These are phyloP conservation scores for Phytophthora vignae DNA, from an alignment of 352 stramenopile species.

Conservation along the genomic window DNA sequence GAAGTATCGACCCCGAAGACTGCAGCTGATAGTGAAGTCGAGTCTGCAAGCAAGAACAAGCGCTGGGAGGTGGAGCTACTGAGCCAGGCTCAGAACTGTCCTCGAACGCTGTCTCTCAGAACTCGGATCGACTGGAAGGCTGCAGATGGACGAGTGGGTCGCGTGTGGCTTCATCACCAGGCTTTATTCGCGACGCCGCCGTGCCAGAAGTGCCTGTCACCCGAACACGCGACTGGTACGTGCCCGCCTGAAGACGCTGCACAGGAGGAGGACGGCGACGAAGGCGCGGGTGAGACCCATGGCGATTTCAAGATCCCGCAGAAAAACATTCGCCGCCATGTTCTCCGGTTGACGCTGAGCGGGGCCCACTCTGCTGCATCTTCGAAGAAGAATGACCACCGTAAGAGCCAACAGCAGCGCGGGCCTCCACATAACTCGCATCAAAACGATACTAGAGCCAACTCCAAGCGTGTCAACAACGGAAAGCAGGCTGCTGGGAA, in stretches of 20 bases:
- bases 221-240: slow-evolving; percentile 32
- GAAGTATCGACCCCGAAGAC: slow-evolving; percentile 9
- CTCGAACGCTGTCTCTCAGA: slow-evolving; percentile 34
- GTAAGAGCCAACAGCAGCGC: slow-evolving; percentile 32
- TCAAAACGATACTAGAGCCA: slow-evolving; percentile 8
- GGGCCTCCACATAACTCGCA: slow-evolving; percentile 2
- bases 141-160: slow-evolving; percentile 25
- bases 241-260: slow-evolving; percentile 16
- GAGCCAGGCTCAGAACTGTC: slow-evolving; percentile 38
- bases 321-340: slow-evolving; percentile 31
- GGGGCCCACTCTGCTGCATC: slow-evolving; percentile 7
- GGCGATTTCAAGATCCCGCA: slow-evolving; percentile 5
- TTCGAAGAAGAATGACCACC: slow-evolving; percentile 28
- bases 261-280: slow-evolving; percentile 2
- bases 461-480: slow-evolving; percentile 12
- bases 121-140: slow-evolving; percentile 56
- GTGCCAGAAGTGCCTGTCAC: slow-evolving; percentile 46
- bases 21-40: not conserved
- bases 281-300: slow-evolving; percentile 6
- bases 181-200: slow-evolving; percentile 44
- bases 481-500: slow-evolving; percentile 7
- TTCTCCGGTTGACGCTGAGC: slow-evolving; percentile 34
- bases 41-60: slow-evolving; percentile 20
- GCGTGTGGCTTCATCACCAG: slow-evolving; percentile 62
- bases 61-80: slow-evolving; percentile 51